These are phyloP conservation scores for Kondoa malvinella DNA, from an alignment of 768 basidiomycete species.

Conservation along the genomic window DNA sequence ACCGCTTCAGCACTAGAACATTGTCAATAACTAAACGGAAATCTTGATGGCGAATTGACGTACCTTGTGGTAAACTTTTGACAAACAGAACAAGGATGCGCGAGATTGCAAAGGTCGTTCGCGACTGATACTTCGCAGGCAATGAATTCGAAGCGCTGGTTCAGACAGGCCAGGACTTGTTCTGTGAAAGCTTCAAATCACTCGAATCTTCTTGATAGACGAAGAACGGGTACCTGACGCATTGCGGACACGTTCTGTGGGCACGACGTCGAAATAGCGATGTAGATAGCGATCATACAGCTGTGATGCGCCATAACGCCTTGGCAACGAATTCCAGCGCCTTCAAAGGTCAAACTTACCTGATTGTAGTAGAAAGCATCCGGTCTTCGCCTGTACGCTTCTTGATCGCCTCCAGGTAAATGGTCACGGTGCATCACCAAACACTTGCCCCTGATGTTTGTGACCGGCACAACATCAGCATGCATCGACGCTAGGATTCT, in stretches of 20 bases:
- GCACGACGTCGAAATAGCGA: conserved; percentile 91
- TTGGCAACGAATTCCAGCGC: neutral
- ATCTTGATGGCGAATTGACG: conserved; percentile 17
- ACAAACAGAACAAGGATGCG: conserved; percentile 74
- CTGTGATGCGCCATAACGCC: conserved; percentile 12
- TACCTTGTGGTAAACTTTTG: conserved; percentile 76
- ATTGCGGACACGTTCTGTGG: conserved; percentile 68
- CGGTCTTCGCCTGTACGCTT: conserved; percentile 80
- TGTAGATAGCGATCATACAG: conserved; percentile 96
- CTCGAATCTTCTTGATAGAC: conserved; percentile 5
- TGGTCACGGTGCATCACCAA: conserved; percentile 88
- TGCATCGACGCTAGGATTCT: conserved; percentile 88
- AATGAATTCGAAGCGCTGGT: conserved; percentile 78
- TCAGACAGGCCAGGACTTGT: conserved; percentile 57
- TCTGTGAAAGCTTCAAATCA: conserved; percentile 43
- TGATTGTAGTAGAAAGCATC: conserved; percentile 94
- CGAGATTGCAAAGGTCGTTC: conserved; percentile 66
- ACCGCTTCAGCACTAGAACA: conserved; percentile 56
- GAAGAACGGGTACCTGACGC: conserved; percentile 37
- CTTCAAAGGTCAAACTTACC: conserved; percentile 13
- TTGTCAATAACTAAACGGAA: conserved; percentile 7
- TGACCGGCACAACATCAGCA: conserved; percentile 87
- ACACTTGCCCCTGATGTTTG: conserved; percentile 80
- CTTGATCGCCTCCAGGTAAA: conserved; percentile 41
- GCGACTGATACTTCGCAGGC: conserved; percentile 87